Conservation (phyloP, 1,284 basidiomycete genomes). For the Agaricales sp. region DNA sequence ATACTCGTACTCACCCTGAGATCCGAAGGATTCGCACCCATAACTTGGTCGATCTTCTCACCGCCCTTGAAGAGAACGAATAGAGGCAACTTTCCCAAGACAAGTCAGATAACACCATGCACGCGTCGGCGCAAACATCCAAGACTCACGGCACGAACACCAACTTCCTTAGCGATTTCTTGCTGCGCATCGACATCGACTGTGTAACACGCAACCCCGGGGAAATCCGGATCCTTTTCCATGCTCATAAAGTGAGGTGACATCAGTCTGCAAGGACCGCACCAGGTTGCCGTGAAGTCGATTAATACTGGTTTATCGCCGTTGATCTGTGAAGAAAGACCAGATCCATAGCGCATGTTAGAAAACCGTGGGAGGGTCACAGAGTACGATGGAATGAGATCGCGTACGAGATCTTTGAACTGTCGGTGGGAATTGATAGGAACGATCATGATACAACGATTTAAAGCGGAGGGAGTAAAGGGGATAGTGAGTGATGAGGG, state of each 20-base stretch:
- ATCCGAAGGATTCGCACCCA: not conserved
- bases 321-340: conserved; percentile 35
- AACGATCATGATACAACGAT: no score
- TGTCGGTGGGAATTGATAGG: no score
- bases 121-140: not conserved
- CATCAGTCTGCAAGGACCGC: not conserved
- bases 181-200: not conserved
- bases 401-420: no score
- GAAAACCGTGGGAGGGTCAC: no score
- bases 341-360: no score
- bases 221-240: no score
- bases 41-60: not conserved
- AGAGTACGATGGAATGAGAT: no score
- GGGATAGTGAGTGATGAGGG: no score
- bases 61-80: not conserved
- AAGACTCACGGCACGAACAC: not conserved
- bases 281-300: conserved; percentile 68
- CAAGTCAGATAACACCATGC: not conserved
- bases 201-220: not conserved
- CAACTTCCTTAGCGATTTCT: not conserved
- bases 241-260: not conserved
- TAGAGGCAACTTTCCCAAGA: not conserved
- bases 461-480: no score
- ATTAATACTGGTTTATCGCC: conserved; percentile 51
- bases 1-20: not conserved